phyloP scores from a whole-genome alignment of 495 filamentous ascomycete genomes.

The Penicillium roqueforti region DNA sequence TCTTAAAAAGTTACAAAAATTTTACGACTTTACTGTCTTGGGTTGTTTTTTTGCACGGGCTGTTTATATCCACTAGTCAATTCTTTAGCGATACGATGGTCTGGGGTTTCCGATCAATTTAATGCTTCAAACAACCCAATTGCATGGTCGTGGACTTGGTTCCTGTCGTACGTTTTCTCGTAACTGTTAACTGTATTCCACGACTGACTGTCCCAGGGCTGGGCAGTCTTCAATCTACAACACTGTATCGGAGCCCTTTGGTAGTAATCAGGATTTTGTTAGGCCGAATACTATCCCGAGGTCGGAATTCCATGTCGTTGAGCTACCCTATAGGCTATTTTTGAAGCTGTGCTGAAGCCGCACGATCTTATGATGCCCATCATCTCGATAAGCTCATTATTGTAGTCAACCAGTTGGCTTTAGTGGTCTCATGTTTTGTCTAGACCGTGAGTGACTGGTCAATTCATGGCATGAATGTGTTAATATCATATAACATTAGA shows the following conservation, averaged over 20 bases:
- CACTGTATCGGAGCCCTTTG: not conserved
- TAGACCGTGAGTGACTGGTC: no score
- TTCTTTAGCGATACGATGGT: slow-evolving; percentile 42
- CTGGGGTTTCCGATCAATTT: slow-evolving; percentile 36
- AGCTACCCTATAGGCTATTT: not conserved
- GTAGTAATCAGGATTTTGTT: not conserved
- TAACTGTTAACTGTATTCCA: not conserved
- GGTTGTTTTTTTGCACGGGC: slow-evolving; percentile 31
- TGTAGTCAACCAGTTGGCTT: no score
- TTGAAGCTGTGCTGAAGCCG: no score
- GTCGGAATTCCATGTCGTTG: not conserved
- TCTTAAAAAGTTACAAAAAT: slow-evolving; percentile 19
- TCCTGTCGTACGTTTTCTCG: not conserved
- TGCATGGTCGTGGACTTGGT: slow-evolving; percentile 10
- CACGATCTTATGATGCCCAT: no score
- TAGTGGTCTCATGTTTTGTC: no score
- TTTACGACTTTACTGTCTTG: slow-evolving; percentile 23
- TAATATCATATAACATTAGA: no score
- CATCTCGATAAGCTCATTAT: no score
- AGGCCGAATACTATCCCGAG: not conserved
- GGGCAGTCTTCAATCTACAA: not conserved
- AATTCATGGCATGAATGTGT: no score
- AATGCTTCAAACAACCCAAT: slow-evolving; percentile 41
- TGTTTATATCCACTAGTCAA: slow-evolving; percentile 35
- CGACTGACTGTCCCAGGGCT: not conserved